Conservation (phyloP, 2,329 filamentous ascomycete genomes). For the Pseudogymnoascus sp. region DNA sequence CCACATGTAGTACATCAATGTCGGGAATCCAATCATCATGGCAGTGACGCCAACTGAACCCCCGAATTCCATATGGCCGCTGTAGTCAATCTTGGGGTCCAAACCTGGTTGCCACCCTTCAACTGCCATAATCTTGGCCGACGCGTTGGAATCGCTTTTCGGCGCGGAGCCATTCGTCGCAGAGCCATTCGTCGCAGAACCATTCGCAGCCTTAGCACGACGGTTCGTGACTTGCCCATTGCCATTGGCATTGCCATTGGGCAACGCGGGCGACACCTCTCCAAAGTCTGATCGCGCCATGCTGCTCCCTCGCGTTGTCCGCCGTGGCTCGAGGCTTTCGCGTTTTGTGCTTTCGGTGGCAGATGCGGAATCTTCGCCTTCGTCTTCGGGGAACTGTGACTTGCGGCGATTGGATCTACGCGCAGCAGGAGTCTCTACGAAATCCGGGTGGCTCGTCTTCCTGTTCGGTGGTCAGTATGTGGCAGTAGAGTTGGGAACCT, state of each 20-base stretch:
- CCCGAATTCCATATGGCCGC: slow-evolving; percentile 72
- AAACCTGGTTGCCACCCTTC: slow-evolving; percentile 54
- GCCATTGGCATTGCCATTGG: slow-evolving; percentile 14
- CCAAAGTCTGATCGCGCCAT: slow-evolving; percentile 8
- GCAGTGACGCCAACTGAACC: slow-evolving; percentile 69
- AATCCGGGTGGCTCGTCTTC: slow-evolving; percentile 44
- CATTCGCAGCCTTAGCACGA: slow-evolving; percentile 3
- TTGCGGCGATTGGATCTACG: slow-evolving; percentile 37
- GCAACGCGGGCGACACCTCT: slow-evolving; percentile 9
- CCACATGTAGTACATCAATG: slow-evolving; percentile 99
- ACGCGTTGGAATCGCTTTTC: slow-evolving; percentile 11
- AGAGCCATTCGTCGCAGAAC: slow-evolving; percentile 7
- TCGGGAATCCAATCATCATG: slow-evolving; percentile 91
- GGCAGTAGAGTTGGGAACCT: slow-evolving; percentile 11
- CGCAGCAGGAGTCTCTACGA: slow-evolving; percentile 43
- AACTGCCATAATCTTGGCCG: slow-evolving; percentile 23
- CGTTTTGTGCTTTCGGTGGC: slow-evolving; percentile 24
- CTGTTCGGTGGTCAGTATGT: slow-evolving; percentile 28
- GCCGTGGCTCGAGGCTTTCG: slow-evolving; percentile 21
- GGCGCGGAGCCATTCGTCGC: slow-evolving; percentile 12
- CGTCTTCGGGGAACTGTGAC: slow-evolving; percentile 26
- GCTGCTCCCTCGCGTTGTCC: slow-evolving; percentile 11
- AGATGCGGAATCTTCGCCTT: slow-evolving; percentile 28
- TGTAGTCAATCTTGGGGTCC: slow-evolving; percentile 57
- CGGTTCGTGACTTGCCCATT: slow-evolving; percentile 7